phyloP scores from a whole-genome alignment of 176 grass and related monocot species.

The Hyparrhenia diplandra region DNA sequence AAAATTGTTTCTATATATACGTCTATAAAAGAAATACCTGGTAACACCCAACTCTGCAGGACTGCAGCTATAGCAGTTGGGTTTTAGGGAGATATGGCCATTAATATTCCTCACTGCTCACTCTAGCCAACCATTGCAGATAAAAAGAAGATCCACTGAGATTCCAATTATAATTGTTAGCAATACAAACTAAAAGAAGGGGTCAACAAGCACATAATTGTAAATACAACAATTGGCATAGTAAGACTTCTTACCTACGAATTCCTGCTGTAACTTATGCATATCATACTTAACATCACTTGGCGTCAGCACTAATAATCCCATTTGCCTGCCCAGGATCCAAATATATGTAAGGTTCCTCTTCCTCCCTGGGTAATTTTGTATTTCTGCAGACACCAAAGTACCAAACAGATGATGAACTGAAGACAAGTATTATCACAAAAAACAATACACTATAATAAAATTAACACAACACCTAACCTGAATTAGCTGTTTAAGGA shows the following conservation, averaged over 20 bases:
- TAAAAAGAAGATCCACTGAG: neutral
- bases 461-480: neutral
- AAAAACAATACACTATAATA: neutral
- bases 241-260: neutral
- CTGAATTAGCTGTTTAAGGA: neutral
- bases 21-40: neutral
- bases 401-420: conserved; percentile 3
- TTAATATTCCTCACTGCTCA: neutral
- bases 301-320: neutral
- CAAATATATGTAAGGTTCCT: neutral
- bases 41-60: neutral
- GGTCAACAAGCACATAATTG: neutral
- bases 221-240: neutral
- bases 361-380: neutral
- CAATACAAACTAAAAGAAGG: neutral
- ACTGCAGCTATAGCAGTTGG: neutral
- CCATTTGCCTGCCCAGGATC: neutral
- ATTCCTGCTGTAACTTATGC: neutral
- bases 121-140: conserved; percentile 17
- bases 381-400: conserved; percentile 5
- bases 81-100: neutral
- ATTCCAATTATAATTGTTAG: conserved; percentile 25
- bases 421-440: neutral
- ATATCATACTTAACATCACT: neutral
- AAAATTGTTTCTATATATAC: neutral